Base-by-base conservation (phyloP, 352 stramenopile species). In the Elongisporangium anandrum region DNA sequence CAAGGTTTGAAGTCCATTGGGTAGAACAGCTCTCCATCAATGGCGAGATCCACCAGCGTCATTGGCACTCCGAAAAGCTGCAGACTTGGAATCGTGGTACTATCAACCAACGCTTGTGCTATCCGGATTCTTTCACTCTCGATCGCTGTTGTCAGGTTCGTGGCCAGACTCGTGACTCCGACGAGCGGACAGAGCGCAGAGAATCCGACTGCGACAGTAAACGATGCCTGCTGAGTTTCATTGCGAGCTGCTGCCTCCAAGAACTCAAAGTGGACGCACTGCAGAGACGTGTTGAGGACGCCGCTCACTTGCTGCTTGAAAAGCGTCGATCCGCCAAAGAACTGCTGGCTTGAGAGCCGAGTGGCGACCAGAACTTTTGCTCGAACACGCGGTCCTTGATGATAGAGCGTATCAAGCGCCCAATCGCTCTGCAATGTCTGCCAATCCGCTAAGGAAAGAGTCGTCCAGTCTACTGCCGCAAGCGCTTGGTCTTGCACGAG, bases 1-100 rank as follows among this genome's bases (percentile, higher is more conserved):
- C 65, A 72, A 23, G 65, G 58, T 38, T 72, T 66, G 47, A 72
- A 59, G 56, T 65, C 59, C 21, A 72, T 20, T 16, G 64, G 65
- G 21, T 34, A 20, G 20, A 72, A 72, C 4, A 55, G 13, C 38
- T 72, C 62, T 20, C 65, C 65, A 50, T 72, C 62, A 23, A 72
- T 9, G 8, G 53, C 16, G 20, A 69, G 50, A 34, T 69, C 62
- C 15, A 72, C 54, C 47, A 72, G 53, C 12, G 5, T 29, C 58
- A 72, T 72, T 20, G 56, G 22, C 2, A 23, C 51, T 0, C 61
- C 62, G 51, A 69, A 72, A 6, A 72, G 48, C 24, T 34, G 24
- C 1, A 72, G 47, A 38, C 38, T 61, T 24, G 41, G 20, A 21
- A 72, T 60, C 6, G 61, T 66, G 19, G 1, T 17, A 17, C 34